Conservation (phyloP, 176 grass and related monocot species). For the Musa acuminata region DNA sequence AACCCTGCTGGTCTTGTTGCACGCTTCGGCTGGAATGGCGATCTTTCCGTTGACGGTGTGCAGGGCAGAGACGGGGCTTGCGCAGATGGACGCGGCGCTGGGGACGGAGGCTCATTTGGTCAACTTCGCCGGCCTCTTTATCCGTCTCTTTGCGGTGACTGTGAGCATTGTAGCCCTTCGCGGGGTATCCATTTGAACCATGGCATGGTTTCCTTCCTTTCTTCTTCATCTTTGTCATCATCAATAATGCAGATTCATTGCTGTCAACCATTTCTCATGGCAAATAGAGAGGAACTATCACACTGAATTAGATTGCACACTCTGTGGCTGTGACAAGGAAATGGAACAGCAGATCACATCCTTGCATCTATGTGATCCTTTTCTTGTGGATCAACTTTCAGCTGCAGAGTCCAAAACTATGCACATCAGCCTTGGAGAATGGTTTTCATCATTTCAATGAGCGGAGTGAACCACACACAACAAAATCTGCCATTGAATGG, state of each 20-base stretch:
- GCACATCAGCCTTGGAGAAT: too few relatives aligned
- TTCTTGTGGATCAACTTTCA: too few relatives aligned
- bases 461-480: background rate
- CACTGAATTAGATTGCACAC: too few relatives aligned
- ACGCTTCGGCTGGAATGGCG: constrained; percentile 42
- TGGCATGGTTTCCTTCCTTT: background rate
- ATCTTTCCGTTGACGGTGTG: constrained; percentile 75
- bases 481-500: background rate
- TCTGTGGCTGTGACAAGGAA: too few relatives aligned
- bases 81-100: constrained; percentile 48
- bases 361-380: too few relatives aligned
- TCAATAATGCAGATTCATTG: background rate
- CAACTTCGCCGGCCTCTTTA: constrained; percentile 76
- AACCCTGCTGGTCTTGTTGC: constrained; percentile 15
- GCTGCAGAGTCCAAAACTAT: too few relatives aligned
- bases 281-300: too few relatives aligned
- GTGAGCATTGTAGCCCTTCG: constrained; percentile 50
- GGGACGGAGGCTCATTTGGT: constrained; percentile 49
- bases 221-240: too few relatives aligned
- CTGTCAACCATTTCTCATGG: too few relatives aligned
- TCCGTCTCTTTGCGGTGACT: constrained; percentile 54
- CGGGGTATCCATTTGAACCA: background rate
- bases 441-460: too few relatives aligned
- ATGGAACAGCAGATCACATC: too few relatives aligned
- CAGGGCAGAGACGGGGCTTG: constrained; percentile 63